Conservation (phyloP, 768 basidiomycete genomes). For the Trametes meyenii region DNA sequence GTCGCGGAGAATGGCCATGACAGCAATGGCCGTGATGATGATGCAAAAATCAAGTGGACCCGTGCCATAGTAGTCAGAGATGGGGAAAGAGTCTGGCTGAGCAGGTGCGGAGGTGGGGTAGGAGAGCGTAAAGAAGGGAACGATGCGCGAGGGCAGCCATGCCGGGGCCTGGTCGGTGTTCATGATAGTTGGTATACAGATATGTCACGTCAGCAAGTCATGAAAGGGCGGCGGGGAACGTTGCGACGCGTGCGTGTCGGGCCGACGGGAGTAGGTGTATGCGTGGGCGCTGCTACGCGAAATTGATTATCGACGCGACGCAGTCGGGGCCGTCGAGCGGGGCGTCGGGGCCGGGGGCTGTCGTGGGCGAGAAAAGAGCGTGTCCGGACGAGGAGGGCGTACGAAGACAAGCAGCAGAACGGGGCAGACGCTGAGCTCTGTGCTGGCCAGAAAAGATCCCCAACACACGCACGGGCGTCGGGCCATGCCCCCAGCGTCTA, state of each 20-base stretch:
- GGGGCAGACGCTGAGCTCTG: slow-evolving; percentile 7
- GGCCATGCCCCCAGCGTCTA: neutral
- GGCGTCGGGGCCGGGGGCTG: neutral
- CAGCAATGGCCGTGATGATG: slow-evolving; percentile 77
- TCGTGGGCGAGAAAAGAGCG: slow-evolving; percentile 7
- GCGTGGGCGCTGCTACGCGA: neutral
- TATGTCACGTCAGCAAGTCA: slow-evolving; percentile 40
- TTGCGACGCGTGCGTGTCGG: slow-evolving; percentile 11
- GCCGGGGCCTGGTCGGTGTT: slow-evolving; percentile 38
- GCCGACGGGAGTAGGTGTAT: neutral
- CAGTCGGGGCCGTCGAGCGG: neutral
- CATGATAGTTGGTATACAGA: slow-evolving; percentile 39
- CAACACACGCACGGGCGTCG: slow-evolving; percentile 16
- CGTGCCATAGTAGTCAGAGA: slow-evolving; percentile 68
- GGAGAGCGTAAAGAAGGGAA: slow-evolving; percentile 76
- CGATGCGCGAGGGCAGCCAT: slow-evolving; percentile 55
- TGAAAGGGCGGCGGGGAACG: slow-evolving; percentile 21
- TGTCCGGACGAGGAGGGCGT: neutral
- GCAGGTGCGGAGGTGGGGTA: slow-evolving; percentile 61
- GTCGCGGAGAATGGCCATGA: slow-evolving; percentile 89
- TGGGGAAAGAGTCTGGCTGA: slow-evolving; percentile 70
- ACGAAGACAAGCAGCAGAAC: neutral
- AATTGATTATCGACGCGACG: slow-evolving; percentile 3
- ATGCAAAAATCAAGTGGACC: slow-evolving; percentile 82
- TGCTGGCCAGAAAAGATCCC: slow-evolving; percentile 12